Percentiles rank a stretch among this genome's conserved stretches.
These are phyloP conservation scores for Dysphania ambrosioides DNA, from an alignment of 148 eudicot genomes.

Conservation along the genomic window DNA sequence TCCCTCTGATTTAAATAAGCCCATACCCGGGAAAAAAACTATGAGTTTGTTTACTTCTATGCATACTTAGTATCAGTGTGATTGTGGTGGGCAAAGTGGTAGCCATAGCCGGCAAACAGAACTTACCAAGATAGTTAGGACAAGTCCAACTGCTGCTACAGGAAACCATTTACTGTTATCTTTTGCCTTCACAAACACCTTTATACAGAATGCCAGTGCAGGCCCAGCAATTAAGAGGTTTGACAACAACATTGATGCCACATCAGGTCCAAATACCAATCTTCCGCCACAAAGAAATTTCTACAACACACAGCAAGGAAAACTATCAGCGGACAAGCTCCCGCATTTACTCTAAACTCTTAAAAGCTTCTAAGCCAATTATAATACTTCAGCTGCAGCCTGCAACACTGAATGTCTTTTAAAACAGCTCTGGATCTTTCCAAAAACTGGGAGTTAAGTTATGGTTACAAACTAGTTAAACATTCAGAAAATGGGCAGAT, in stretches of 20 bases:
- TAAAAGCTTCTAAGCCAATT: neutral
- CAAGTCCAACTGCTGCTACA: slow-evolving; percentile 47
- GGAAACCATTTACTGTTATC: slow-evolving; percentile 45
- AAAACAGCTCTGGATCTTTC: neutral
- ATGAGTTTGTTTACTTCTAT: no score
- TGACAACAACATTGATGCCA: slow-evolving; percentile 57
- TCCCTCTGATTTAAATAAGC: neutral
- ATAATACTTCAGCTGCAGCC: neutral
- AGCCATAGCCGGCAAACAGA: slow-evolving; percentile 1
- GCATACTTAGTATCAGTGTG: neutral
- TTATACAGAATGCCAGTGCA: slow-evolving; percentile 59
- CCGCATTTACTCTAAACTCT: neutral
- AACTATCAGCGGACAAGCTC: slow-evolving; percentile 16
- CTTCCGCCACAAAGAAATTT: slow-evolving; percentile 77
- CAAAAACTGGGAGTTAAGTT: neutral
- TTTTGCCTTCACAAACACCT: slow-evolving; percentile 42
- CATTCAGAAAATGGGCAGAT: no score
- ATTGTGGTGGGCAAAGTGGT: no score
- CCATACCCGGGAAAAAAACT: neutral
- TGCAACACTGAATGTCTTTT: neutral
- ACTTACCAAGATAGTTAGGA: slow-evolving; percentile 71
- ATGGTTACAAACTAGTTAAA: neutral
- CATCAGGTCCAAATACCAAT: slow-evolving; percentile 89
- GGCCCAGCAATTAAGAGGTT: slow-evolving; percentile 72
- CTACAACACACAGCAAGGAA: slow-evolving; percentile 36